Percentiles rank a stretch among this genome's conserved stretches.
Conservation (phyloP, 1,284 basidiomycete genomes). For the Trichosporon coremiiforme region DNA sequence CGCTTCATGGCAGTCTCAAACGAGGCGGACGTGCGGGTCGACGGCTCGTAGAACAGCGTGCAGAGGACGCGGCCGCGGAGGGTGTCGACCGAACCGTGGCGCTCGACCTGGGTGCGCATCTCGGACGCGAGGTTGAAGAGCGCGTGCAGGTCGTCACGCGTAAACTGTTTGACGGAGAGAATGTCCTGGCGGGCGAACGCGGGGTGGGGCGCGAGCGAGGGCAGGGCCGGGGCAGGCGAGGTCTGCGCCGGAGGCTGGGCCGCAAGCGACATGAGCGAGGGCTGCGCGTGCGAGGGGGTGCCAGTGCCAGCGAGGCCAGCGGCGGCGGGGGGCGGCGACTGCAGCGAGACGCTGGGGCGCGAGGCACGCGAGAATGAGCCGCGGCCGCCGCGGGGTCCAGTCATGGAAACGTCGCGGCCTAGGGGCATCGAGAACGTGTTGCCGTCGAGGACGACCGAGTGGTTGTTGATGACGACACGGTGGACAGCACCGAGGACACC, state of each 20-base stretch:
- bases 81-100: slow-evolving; percentile 84
- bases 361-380: slow-evolving; percentile 50
- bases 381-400: slow-evolving; percentile 58
- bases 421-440: slow-evolving; percentile 63
- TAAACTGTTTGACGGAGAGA: slow-evolving; percentile 92
- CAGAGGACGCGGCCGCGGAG: slow-evolving; percentile 89
- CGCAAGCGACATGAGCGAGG: slow-evolving; percentile 51
- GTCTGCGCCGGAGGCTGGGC: slow-evolving; percentile 31
- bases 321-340: slow-evolving; percentile 30
- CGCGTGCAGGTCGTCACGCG: slow-evolving; percentile 84
- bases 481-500: slow-evolving; percentile 77
- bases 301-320: too few relatives aligned
- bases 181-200: slow-evolving; percentile 86
- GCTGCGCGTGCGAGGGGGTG: slow-evolving; percentile 29
- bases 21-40: slow-evolving; percentile 92
- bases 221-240: slow-evolving; percentile 55
- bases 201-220: slow-evolving; percentile 63
- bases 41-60: slow-evolving; percentile 98
- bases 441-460: slow-evolving; percentile 92
- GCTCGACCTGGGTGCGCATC: slow-evolving; percentile 94
- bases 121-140: slow-evolving; percentile 95
- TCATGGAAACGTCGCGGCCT: slow-evolving; percentile 81
- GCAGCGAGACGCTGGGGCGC: slow-evolving; percentile 43
- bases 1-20: slow-evolving; percentile 99
- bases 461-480: slow-evolving; percentile 85